Base-by-base conservation (phyloP, 768 basidiomycete genomes). In the Brasilioporus rufonigricans region DNA sequence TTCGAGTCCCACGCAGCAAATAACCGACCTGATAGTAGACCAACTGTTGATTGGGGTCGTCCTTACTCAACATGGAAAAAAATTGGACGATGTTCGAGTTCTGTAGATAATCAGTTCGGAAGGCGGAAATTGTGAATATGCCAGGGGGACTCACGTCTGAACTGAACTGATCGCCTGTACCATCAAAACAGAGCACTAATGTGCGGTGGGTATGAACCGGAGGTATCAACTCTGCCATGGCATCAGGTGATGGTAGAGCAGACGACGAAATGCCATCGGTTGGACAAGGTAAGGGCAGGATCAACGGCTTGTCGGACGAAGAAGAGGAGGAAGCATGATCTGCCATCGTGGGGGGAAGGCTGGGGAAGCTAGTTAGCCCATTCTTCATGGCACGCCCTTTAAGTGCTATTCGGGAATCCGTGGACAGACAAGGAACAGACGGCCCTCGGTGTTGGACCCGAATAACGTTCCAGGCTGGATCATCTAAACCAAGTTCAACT, bases 31-130 rank as follows among this genome's bases (percentile, higher is more conserved):
- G 88, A 65, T 90, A 90, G 60, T 90, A 90, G 1, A 87, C 85
- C 65, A 88, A 74, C 61, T 90, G 88, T 51, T 83, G 71, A 12
- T 64, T 57, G 23, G 74, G 73, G 57, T 84, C 77, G 48, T 86
- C 84, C 66, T 89, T 89, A 73, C 82, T 83, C 56, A 89, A 68
- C 79, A 86, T 79, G 5, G 84, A 80, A 62, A 87, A 84, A 50
- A 89, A 73, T 53, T 86, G 80, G 38, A 89, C 75, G 50, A 89
- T 77, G 57, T 89, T 89, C 16, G 87, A 88, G 63, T 89, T 89
- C 85, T 88, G 56, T n/a, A 7, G 10, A 40, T 38, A 14, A 48
- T 18, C 12, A 16, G 12, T 31, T 44, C 23, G 39, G 44, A 19
- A 59, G 24, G 58, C 1, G 3, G 21, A 11, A 24, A 33, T 26